Evolutionary conservation across 192 early-diverging fungal genomes (phyloP).

Genomic region (Paraglomus occultum): DNA sequence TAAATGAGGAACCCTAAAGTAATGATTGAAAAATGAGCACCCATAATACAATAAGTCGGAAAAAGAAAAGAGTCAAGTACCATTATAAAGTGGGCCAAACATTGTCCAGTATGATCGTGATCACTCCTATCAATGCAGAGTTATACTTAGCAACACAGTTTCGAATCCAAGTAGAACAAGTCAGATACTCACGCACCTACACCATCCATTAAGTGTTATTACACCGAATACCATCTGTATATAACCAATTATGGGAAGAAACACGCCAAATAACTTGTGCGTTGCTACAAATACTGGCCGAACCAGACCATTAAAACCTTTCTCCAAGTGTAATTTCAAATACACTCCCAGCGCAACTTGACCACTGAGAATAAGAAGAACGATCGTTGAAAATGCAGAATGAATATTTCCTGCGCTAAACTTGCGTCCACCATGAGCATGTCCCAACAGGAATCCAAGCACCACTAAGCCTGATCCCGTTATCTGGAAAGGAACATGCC

Average conservation of each 20-base stretch:
- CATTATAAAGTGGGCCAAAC: slow-evolving; percentile 72
- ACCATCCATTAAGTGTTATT: slow-evolving; percentile 60
- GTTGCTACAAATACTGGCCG: slow-evolving; percentile 46
- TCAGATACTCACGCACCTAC: slow-evolving; percentile 34
- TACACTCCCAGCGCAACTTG: slow-evolving; percentile 59
- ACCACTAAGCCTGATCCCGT: slow-evolving; percentile 44
- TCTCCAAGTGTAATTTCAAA: slow-evolving; percentile 58
- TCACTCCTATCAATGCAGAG: neutral
- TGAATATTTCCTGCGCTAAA: slow-evolving; percentile 63
- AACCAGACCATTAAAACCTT: slow-evolving; percentile 49
- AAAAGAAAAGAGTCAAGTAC: too few relatives aligned
- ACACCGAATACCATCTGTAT: slow-evolving; percentile 65
- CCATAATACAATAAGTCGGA: too few relatives aligned
- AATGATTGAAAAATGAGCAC: too few relatives aligned
- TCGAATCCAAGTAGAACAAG: neutral
- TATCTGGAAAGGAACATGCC: slow-evolving; percentile 64
- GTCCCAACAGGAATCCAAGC: slow-evolving; percentile 58
- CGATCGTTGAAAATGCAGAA: slow-evolving; percentile 59
- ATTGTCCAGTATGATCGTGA: slow-evolving; percentile 57
- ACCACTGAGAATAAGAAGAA: slow-evolving; percentile 50
- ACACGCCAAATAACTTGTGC: slow-evolving; percentile 53
- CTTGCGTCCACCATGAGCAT: slow-evolving; percentile 58
- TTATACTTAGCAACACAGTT: neutral
- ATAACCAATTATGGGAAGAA: slow-evolving; percentile 57
- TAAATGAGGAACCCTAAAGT: slow-evolving; percentile 56